Percentiles rank a stretch among this genome's conserved stretches.
Evolutionary conservation across 805 yeast genomes (phyloP).

Genomic region (Yarrowia sp.): DNA sequence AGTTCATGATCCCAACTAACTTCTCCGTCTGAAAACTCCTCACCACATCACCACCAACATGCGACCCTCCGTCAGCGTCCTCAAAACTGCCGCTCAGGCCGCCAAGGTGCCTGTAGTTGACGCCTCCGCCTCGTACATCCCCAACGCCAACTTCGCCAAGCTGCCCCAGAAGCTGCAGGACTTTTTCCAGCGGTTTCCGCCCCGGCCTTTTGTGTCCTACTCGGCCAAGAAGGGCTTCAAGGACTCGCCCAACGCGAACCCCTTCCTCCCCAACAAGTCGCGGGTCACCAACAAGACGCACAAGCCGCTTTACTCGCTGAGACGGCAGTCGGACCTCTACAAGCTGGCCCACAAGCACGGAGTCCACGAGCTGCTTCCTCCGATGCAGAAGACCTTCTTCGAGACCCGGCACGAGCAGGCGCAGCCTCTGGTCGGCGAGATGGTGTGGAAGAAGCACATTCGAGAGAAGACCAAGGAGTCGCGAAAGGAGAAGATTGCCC

Average conservation of each 20-base stretch:
- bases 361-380: constrained; percentile 73
- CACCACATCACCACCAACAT: background rate
- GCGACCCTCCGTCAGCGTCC: background rate
- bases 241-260: constrained; percentile 71
- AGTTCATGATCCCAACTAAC: too few species aligned
- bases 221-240: constrained; percentile 62
- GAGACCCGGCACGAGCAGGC: constrained; percentile 71
- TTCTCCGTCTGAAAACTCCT: too few species aligned
- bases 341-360: constrained; percentile 81
- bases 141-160: constrained; percentile 46
- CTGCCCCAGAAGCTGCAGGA: constrained; percentile 68
- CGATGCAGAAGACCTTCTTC: constrained; percentile 67
- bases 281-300: constrained; percentile 77
- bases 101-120: constrained; percentile 7
- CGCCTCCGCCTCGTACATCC: constrained; percentile 25
- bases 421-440: constrained; percentile 64
- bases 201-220: constrained; percentile 70
- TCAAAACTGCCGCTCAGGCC: background rate
- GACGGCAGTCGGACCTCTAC: constrained; percentile 79
- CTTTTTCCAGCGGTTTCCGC: constrained; percentile 82
- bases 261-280: constrained; percentile 81
- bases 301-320: constrained; percentile 70
- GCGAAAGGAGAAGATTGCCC: constrained; percentile 56
- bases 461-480: constrained; percentile 42
- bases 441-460: constrained; percentile 22